Evolutionary conservation across 1,139 yeast genomes (phyloP).

Genomic region (Blastobotrys capitulatus): DNA sequence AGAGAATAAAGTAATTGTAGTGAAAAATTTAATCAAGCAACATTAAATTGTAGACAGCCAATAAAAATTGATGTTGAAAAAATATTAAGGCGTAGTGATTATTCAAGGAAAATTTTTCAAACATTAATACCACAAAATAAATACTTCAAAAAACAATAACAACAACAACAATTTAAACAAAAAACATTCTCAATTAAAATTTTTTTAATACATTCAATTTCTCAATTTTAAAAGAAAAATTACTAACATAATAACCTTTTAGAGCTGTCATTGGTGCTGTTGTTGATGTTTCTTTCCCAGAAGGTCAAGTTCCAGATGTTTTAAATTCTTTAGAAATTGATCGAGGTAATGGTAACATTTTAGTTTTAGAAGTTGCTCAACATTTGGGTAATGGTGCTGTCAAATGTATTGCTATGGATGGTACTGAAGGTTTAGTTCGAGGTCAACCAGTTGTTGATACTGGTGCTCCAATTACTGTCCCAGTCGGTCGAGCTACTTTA

Average conservation of each 20-base stretch:
- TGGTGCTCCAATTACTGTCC: slow-evolving; percentile 97
- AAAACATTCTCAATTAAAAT: too few species aligned
- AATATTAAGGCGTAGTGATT: too few species aligned
- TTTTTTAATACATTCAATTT: too few species aligned
- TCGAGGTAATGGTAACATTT: slow-evolving; percentile 54
- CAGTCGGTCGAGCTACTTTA: slow-evolving; percentile 98
- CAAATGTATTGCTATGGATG: slow-evolving; percentile 99
- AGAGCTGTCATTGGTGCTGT: slow-evolving; percentile 99
- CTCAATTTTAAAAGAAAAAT: too few species aligned
- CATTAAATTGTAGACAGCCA: too few species aligned
- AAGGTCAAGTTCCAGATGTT: slow-evolving; percentile 95
- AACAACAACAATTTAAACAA: too few species aligned
- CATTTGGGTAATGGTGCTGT: slow-evolving; percentile 99
- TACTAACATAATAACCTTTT: slow-evolving; percentile 12
- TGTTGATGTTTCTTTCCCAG: slow-evolving; percentile 96
- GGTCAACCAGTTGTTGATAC: slow-evolving; percentile 90
- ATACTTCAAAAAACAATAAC: too few species aligned
- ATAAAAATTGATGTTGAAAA: too few species aligned
- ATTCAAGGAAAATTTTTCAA: too few species aligned
- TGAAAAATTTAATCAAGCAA: not conserved
- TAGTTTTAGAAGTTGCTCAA: slow-evolving; percentile 97
- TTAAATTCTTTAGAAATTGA: slow-evolving; percentile 91
- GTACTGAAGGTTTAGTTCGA: slow-evolving; percentile 99
- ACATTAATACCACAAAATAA: too few species aligned
- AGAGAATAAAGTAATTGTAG: not conserved